These are phyloP conservation scores for Eucalyptus cloeziana DNA, from an alignment of 345 rosid genomes.

Conservation along the genomic window DNA sequence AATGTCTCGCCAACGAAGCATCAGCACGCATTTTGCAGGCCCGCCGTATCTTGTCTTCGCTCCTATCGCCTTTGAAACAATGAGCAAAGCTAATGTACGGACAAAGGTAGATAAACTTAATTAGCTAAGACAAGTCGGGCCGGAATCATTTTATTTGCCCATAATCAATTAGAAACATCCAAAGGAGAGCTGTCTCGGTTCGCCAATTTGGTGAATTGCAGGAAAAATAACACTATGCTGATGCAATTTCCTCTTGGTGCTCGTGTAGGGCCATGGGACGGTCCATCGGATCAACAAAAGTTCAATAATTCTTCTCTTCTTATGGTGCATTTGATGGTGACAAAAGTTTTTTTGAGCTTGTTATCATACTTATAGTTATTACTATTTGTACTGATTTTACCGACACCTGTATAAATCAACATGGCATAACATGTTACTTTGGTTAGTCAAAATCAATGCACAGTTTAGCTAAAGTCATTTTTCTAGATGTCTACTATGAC, in stretches of 20 bases:
- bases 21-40: neutral
- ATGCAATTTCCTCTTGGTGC: neutral
- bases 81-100: neutral
- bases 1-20: neutral
- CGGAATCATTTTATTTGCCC: neutral
- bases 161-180: neutral
- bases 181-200: neutral
- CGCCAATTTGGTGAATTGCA: neutral
- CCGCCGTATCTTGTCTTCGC: neutral
- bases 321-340: neutral
- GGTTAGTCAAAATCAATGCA: neutral
- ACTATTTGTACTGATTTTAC: neutral
- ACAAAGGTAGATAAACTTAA: neutral
- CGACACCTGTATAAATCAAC: neutral
- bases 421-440: neutral
- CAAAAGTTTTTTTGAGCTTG: neutral
- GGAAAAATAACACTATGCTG: neutral
- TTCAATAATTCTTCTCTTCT: neutral
- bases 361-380: neutral
- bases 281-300: neutral
- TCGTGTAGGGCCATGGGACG: neutral
- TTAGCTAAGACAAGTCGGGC: neutral
- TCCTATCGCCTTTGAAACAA: neutral
- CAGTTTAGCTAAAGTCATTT: neutral
- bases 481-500: neutral